Evolutionary conservation across 176 grass and related monocot genomes (phyloP).

Genomic region (Eragrostis nindensis): DNA sequence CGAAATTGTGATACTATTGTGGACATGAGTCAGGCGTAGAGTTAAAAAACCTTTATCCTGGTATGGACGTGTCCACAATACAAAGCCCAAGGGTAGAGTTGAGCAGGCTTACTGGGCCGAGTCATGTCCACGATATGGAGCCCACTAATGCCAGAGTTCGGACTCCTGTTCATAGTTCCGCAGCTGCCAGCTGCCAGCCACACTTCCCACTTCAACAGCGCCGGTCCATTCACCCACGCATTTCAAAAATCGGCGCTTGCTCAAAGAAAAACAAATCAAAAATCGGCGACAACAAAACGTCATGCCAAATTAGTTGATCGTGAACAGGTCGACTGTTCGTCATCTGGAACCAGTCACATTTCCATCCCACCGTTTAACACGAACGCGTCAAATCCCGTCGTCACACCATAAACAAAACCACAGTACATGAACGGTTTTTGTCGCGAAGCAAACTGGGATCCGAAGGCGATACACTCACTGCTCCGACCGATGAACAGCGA

Average conservation of each 20-base stretch:
- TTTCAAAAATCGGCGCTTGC: not conserved
- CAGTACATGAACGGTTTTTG: not conserved
- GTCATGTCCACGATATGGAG: too few species aligned
- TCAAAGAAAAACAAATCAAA: too few species aligned
- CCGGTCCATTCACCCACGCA: not conserved
- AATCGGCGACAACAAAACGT: not conserved
- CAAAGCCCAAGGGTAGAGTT: not conserved
- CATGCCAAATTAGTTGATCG: not conserved
- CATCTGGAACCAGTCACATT: not conserved
- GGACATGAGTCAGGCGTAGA: too few species aligned
- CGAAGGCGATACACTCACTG: not conserved
- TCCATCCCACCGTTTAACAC: not conserved
- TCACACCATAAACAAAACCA: not conserved
- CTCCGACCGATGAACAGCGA: not conserved
- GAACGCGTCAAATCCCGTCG: conserved; percentile 28
- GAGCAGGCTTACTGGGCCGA: too few species aligned
- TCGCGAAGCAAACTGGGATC: conserved; percentile 39
- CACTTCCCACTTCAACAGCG: not conserved
- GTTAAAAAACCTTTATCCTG: too few species aligned
- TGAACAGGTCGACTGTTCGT: not conserved
- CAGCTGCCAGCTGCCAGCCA: not conserved
- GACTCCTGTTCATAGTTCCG: too few species aligned
- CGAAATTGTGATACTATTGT: too few species aligned
- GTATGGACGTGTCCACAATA: too few species aligned
- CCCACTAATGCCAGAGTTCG: too few species aligned